Base-by-base conservation (phyloP, 225 moss, liverwort and hornwort species). In the Neckera pumila region DNA sequence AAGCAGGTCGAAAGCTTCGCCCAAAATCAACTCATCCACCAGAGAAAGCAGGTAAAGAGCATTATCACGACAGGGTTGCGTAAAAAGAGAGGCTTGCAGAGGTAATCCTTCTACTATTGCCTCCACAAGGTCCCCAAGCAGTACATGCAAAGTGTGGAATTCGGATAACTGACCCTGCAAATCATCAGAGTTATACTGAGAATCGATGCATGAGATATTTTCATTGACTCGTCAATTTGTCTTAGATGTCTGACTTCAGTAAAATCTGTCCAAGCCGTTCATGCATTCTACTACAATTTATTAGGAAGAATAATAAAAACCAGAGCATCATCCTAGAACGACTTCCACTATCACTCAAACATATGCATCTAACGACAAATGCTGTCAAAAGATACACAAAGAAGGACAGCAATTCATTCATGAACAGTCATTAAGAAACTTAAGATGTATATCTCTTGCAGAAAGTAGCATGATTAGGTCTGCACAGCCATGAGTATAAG, bases 31-130 rank as follows among this genome's bases (percentile, higher is more conserved):
- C 91, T 96, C 96, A 79, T 96, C 96, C 86, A 96, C 94, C 66
- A 96, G 93, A 85, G 94, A 90, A 63, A 96, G 93, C 80, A 96
- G 94, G 89, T 95, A 95, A 47, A 96, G 86, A 76, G 94, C 85
- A 89, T 96, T 96, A 91, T 96, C 96, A 67, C 96, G 95, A 84
- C 96, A 96, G 43, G 96, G 96, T 87, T 96, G 96, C 65, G 93
- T 90, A 82, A 95, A 94, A 78, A 96, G 94, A 72, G 94, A 94
- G 61, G 95, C 93, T 87, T 93, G 95, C 74, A 93, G 87, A 54
- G 95, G 95, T 73, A 93, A 89, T 69, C 93, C 93, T 89, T 93
- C 92, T 42, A 96, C 91, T 89, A 96, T 88, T 80, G 92, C 94
- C 87, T 96, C 96, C 62, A 96, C 92, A 84, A 96, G 91, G 81